Conservation (phyloP, 805 yeast genomes). For the Helenozyma baotianmanensis region DNA sequence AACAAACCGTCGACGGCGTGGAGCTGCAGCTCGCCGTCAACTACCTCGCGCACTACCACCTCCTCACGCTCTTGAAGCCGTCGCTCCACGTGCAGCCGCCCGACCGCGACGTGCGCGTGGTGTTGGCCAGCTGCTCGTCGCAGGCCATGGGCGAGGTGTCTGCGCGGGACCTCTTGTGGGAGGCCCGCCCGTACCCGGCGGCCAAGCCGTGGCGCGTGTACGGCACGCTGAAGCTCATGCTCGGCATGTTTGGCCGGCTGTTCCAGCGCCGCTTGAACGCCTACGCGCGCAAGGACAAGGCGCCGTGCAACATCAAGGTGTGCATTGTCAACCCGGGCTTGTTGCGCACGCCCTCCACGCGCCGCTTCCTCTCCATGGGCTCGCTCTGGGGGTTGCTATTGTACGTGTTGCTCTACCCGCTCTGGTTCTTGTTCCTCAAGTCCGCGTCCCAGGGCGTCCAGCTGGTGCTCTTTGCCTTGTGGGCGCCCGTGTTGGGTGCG, state of each 20-base stretch:
- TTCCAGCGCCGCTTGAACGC: constrained; percentile 60
- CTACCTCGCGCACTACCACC: constrained; percentile 75
- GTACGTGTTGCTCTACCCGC: constrained; percentile 68
- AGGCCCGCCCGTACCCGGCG: constrained; percentile 51
- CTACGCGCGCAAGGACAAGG: constrained; percentile 65
- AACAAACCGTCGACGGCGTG: constrained; percentile 72
- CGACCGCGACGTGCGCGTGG: constrained; percentile 85
- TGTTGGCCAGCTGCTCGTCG: constrained; percentile 73
- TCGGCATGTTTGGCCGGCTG: constrained; percentile 73
- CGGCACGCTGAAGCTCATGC: constrained; percentile 76
- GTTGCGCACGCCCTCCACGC: constrained; percentile 82
- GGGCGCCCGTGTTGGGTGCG: constrained; percentile 65
- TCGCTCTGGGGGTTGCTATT: constrained; percentile 54
- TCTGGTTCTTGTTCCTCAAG: constrained; percentile 79
- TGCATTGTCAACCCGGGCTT: constrained; percentile 87
- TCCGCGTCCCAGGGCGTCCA: constrained; percentile 78
- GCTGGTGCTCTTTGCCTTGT: constrained; percentile 61
- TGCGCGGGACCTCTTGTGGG: constrained; percentile 61
- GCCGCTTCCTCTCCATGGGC: constrained; percentile 76
- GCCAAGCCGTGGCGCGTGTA: constrained; percentile 68
- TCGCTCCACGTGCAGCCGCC: constrained; percentile 86
- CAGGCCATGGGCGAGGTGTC: constrained; percentile 71
- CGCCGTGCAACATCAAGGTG: constrained; percentile 64
- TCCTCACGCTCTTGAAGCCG: constrained; percentile 77
- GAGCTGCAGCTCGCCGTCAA: constrained; percentile 83